phyloP scores from a whole-genome alignment of 2,329 filamentous ascomycete species.

The Colletotrichum karsti region DNA sequence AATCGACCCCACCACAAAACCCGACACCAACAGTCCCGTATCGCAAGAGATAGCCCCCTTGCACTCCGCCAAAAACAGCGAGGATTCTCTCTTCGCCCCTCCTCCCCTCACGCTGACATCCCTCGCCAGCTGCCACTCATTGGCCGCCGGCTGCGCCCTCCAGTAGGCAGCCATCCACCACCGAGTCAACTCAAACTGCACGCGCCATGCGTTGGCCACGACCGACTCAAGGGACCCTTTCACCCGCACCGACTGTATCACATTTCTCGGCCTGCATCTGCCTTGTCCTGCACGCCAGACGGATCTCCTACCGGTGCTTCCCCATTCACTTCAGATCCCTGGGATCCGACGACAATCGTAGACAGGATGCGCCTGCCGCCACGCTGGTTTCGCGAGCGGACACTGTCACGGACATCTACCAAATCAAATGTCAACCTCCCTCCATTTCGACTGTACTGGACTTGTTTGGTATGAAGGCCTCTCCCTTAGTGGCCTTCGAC shows the following conservation, averaged over 20 bases:
- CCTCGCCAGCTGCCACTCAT: not conserved
- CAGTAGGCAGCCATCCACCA: not conserved
- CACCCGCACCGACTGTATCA: conserved; percentile 14
- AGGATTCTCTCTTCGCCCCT: not conserved
- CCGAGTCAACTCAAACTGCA: conserved; percentile 17
- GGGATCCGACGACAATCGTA: not conserved
- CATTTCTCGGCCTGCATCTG: not conserved
- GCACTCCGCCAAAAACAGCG: not conserved
- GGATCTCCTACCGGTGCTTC: not conserved
- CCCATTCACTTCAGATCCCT: not conserved
- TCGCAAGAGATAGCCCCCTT: not conserved
- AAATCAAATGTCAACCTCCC: not conserved
- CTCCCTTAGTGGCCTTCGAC: not conserved
- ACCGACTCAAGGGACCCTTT: conserved; percentile 10
- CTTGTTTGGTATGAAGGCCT: not conserved
- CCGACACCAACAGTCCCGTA: not conserved
- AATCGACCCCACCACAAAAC: not conserved
- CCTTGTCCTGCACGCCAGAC: not conserved
- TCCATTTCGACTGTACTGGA: not conserved
- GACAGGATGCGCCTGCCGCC: not conserved
- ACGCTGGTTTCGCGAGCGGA: not conserved
- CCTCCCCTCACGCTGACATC: not conserved
- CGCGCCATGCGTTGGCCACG: conserved; percentile 20
- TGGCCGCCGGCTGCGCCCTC: not conserved
- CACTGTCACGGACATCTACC: not conserved